Evolutionary conservation across 108 stramenopile genomes (phyloP), one percentile per base, ranked within the genome.

Genomic region (Epithemia pelagica): DNA sequence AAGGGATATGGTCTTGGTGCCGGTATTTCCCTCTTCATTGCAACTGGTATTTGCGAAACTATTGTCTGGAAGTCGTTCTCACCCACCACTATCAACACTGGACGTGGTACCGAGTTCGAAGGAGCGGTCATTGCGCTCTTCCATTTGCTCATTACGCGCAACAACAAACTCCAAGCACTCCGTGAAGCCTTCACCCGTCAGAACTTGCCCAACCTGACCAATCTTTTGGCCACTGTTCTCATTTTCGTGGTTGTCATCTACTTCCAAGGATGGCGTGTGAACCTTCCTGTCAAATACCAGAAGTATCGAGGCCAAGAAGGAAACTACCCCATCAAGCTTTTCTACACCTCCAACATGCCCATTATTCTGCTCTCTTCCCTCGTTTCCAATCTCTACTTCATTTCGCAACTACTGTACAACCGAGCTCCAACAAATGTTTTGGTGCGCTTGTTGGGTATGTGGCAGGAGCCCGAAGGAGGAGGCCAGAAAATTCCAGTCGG

Each of bases 331-430:
- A 95, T 95, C 89, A 95, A 95, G 88, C 91, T 99, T 26, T 98
- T 99, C 79, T 99, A 99, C 94, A 98, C 99, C 20, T 97, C 96
- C 78, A 99, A 99, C 96, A 99, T 99, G 96, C 97, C 97, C 76
- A 98, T 99, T 80, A 98, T 99, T 72, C 86, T 99, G 30, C 97
- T 98, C 81, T 96, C 97, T 23, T 97, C 98, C 0, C 80, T 99
- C 65, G 96, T 98, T 22, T 91, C 91, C 78, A 98, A 99, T 85
- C 76, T 98, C 54, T 98, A 98, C 93, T 99, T 98, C 79, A 85
- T 99, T 37, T 93, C 91, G 68, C 97, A 99, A 82, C 81, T 98
- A 46, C 76, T 99, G 60, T 97, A 97, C 95, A 97, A 96, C 74
- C 96, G 98, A 62, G 97, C 95, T 21, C 87, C 94, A 19, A 94